Conservation (phyloP, 768 basidiomycete species). For the Kockovaella imperatae region DNA sequence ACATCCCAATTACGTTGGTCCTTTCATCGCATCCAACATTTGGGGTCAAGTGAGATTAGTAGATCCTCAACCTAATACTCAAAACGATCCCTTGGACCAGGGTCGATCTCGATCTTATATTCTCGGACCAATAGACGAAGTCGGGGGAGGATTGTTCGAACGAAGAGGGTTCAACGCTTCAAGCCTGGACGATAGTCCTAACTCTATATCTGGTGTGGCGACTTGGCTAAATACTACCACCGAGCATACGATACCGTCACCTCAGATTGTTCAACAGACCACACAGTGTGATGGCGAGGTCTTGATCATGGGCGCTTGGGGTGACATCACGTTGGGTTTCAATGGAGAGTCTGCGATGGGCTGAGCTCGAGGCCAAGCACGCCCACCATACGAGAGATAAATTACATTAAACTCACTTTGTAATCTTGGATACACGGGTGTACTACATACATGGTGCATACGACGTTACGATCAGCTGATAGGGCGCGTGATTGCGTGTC, state of each 20-base stretch:
- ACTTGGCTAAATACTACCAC: no score
- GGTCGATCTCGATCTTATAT: constrained; percentile 15
- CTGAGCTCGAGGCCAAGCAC: no score
- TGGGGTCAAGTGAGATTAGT: constrained; percentile 29
- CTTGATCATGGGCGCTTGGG: constrained; percentile 22
- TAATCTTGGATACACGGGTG: no score
- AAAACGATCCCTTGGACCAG: constrained; percentile 21
- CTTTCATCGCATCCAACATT: constrained; percentile 24
- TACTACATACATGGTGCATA: no score
- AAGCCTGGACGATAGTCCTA: constrained; percentile 3
- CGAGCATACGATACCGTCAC: constrained; percentile 1
- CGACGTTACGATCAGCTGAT: no score
- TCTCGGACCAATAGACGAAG: constrained; percentile 14
- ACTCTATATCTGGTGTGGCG: constrained; percentile 12
- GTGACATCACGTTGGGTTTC: constrained; percentile 26
- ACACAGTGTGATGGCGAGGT: constrained; percentile 13
- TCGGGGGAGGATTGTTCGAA: constrained; percentile 3
- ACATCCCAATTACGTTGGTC: constrained; percentile 37
- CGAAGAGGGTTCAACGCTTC: constrained; percentile 14
- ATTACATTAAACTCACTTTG: no score
- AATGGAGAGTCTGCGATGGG: no score
- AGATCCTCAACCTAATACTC: constrained; percentile 3
- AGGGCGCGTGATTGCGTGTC: no score
- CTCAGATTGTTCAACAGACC: constrained; percentile 7
- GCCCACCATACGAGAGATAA: no score